A percentile compares a stretch with the other conserved stretches of the same genome.
Evolutionary conservation across 768 basidiomycete genomes (phyloP).

Genomic region (Hericium coralloides): DNA sequence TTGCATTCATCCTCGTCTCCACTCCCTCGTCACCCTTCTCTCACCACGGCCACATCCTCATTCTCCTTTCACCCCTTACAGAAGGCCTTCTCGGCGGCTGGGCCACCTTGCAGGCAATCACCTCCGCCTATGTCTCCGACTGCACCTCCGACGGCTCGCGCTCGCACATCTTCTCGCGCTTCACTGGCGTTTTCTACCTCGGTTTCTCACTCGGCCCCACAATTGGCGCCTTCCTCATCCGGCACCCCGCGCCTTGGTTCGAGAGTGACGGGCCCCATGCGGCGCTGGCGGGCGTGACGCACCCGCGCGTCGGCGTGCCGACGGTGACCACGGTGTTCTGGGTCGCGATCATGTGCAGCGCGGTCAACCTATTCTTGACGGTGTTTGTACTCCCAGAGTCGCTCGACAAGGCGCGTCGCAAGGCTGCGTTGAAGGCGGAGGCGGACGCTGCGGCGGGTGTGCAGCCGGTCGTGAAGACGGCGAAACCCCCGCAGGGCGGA

Average conservation of each 20-base stretch:
- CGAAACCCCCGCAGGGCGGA: slow-evolving; percentile 9
- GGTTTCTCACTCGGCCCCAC: slow-evolving; percentile 77
- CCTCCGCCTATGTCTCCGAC: slow-evolving; percentile 61
- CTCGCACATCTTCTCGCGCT: slow-evolving; percentile 45
- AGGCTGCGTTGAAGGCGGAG: slow-evolving; percentile 26
- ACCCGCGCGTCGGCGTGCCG: slow-evolving; percentile 20
- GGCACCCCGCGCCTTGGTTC: slow-evolving; percentile 18
- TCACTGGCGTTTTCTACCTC: slow-evolving; percentile 68
- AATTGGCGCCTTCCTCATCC: slow-evolving; percentile 47
- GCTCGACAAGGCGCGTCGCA: slow-evolving; percentile 21
- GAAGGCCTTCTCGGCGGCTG: slow-evolving; percentile 81
- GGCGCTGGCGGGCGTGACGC: slow-evolving; percentile 13
- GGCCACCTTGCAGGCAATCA: slow-evolving; percentile 55
- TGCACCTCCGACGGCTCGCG: slow-evolving; percentile 81
- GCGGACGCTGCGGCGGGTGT: slow-evolving; percentile 3
- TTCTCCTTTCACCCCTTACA: slow-evolving; percentile 68
- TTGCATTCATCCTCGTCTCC: slow-evolving; percentile 73
- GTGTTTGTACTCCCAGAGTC: slow-evolving; percentile 46
- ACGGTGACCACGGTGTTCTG: slow-evolving; percentile 46
- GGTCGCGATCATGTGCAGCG: slow-evolving; percentile 34
- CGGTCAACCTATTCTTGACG: slow-evolving; percentile 49
- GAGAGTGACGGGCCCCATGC: slow-evolving; percentile 21
- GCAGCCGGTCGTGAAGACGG: slow-evolving; percentile 9
- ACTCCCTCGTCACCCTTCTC: slow-evolving; percentile 48
- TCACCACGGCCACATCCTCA: slow-evolving; percentile 60